Evolutionary conservation across 2,329 filamentous ascomycete species (phyloP).

Genomic region (Didymella exigua): DNA sequence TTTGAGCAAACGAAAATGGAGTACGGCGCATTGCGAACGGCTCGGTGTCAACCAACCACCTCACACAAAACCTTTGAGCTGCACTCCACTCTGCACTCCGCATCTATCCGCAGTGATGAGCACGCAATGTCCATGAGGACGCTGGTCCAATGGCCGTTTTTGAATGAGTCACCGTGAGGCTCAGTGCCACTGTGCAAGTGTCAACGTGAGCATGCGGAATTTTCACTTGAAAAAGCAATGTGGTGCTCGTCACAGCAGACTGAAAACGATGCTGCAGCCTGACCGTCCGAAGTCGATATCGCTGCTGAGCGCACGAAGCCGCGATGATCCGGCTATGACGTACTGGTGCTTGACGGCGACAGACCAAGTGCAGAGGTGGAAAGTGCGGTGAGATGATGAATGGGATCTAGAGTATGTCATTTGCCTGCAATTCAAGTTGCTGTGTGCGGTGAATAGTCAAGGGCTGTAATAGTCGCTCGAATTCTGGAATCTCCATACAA

Average conservation of each 20-base stretch:
- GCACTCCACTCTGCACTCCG: slow-evolving; percentile 14
- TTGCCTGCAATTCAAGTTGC: neutral
- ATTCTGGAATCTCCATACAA: neutral
- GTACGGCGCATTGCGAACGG: slow-evolving; percentile 6
- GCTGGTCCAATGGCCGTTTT: neutral
- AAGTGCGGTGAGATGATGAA: neutral
- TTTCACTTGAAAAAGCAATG: slow-evolving; percentile 26
- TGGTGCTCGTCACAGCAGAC: neutral
- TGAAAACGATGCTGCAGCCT: neutral
- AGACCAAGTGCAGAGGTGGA: neutral
- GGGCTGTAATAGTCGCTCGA: neutral
- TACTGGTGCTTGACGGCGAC: neutral
- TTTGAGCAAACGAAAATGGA: slow-evolving; percentile 2
- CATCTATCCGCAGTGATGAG: slow-evolving; percentile 2
- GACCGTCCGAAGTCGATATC: neutral
- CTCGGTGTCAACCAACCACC: neutral
- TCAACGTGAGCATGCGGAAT: slow-evolving; percentile 8
- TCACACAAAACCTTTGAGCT: neutral
- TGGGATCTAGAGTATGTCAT: neutral
- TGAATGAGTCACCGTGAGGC: slow-evolving; percentile 15
- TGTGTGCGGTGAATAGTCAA: neutral
- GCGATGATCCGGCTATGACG: neutral
- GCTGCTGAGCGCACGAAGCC: neutral
- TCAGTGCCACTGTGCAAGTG: slow-evolving; percentile 17
- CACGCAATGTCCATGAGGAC: neutral